Conservation (phyloP, 2,329 filamentous ascomycete genomes). For the Ramularia endophylla region DNA sequence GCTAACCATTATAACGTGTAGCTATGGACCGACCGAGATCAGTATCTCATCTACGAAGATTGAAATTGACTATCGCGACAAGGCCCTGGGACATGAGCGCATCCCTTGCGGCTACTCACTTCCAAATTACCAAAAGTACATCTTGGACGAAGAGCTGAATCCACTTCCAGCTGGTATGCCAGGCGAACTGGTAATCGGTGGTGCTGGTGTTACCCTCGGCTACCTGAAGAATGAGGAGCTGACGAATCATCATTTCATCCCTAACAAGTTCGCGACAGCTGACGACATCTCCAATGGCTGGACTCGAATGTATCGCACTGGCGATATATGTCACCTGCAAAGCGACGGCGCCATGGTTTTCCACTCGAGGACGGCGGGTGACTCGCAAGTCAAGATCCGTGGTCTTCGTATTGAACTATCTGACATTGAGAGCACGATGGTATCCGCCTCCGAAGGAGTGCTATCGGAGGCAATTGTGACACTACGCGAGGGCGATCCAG, state of each 20-base stretch:
- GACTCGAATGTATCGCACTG: conserved; percentile 32
- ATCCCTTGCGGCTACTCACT: conserved; percentile 14
- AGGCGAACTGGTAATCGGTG: conserved; percentile 41
- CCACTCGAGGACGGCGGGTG: conserved; percentile 36
- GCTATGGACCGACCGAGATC: conserved; percentile 7
- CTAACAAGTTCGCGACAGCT: background rate
- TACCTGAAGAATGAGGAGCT: conserved; percentile 26
- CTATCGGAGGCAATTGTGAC: conserved; percentile 23
- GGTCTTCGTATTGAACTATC: conserved; percentile 42
- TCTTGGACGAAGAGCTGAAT: conserved; percentile 35
- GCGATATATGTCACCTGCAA: conserved; percentile 34
- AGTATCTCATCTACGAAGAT: background rate
- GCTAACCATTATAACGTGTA: too few species aligned
- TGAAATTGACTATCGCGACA: conserved; percentile 1
- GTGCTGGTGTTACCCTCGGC: conserved; percentile 31
- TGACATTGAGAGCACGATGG: conserved; percentile 37
- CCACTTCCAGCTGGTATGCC: conserved; percentile 35
- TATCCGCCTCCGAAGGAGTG: conserved; percentile 16
- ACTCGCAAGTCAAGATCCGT: conserved; percentile 43
- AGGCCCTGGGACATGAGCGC: background rate
- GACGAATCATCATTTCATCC: background rate
- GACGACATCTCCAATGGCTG: background rate
- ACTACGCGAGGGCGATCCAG: conserved; percentile 12
- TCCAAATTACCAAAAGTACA: conserved; percentile 35
- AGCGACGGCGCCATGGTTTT: conserved; percentile 32